phyloP scores from a whole-genome alignment of 306 rosid species.

The Argentina anserina region DNA sequence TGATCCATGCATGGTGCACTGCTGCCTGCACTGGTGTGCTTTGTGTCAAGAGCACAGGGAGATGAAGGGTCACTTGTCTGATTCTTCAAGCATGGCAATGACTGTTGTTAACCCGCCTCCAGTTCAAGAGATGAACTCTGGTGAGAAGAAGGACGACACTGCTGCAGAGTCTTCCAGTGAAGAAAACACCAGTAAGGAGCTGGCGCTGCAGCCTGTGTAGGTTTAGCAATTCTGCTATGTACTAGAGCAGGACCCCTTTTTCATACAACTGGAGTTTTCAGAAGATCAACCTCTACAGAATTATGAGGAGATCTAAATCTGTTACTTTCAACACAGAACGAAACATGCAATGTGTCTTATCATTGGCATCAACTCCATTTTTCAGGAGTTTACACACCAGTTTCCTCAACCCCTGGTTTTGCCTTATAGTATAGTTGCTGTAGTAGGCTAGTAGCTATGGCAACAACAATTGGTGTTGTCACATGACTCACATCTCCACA shows the following conservation, averaged over 20 bases:
- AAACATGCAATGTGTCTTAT: neutral
- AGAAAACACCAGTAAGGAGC: slow-evolving; percentile 25
- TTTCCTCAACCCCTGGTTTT: slow-evolving; percentile 2
- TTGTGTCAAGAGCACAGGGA: slow-evolving; percentile 58
- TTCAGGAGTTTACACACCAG: neutral
- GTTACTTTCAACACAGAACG: neutral
- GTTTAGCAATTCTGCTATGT: neutral
- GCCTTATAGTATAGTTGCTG: neutral
- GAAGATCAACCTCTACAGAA: slow-evolving; percentile 6
- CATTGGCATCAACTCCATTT: neutral
- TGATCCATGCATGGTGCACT: slow-evolving; percentile 63
- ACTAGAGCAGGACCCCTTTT: neutral
- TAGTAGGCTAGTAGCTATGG: neutral
- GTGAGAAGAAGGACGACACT: slow-evolving; percentile 26
- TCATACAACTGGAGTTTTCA: neutral
- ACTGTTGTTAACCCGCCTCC: slow-evolving; percentile 43
- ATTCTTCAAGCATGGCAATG: slow-evolving; percentile 17
- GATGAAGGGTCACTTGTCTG: slow-evolving; percentile 46
- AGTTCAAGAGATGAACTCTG: slow-evolving; percentile 45
- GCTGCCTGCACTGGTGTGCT: slow-evolving; percentile 55
- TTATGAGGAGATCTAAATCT: neutral
- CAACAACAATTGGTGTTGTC: neutral
- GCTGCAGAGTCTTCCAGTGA: slow-evolving; percentile 19
- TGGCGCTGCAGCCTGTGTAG: slow-evolving; percentile 41
- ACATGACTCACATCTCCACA: neutral